Percentiles rank a stretch among this genome's conserved stretches.
phyloP scores from a whole-genome alignment of 2,329 filamentous ascomycete genomes.

The Hypoxylon sp. region DNA sequence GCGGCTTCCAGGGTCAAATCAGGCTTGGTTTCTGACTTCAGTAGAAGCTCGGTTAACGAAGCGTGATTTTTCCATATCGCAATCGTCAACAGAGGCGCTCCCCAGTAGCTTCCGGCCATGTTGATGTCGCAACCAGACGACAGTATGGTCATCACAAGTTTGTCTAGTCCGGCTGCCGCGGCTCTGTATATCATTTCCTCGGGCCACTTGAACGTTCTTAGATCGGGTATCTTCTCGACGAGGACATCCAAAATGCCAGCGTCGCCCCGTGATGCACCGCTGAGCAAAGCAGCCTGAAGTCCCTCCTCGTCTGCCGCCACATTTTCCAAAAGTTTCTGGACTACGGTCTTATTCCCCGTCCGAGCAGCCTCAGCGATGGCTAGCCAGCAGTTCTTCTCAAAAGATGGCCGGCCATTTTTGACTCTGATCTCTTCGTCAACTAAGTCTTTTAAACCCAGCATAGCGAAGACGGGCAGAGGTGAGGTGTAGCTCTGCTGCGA shows the following conservation, averaged over 20 bases:
- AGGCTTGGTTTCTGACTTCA: not conserved
- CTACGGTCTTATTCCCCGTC: not conserved
- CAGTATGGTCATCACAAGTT: not conserved
- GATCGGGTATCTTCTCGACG: conserved; percentile 5
- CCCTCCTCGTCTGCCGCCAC: conserved; percentile 1
- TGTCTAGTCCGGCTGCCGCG: conserved; percentile 10
- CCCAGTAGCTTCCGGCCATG: not conserved
- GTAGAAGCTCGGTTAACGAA: not conserved
- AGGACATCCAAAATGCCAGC: not conserved
- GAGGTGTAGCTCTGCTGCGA: conserved; percentile 6
- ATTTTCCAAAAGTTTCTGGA: not conserved
- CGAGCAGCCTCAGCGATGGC: conserved; percentile 21
- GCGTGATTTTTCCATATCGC: not conserved
- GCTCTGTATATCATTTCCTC: conserved; percentile 11
- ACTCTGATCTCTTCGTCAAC: conserved; percentile 3
- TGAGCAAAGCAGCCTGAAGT: conserved; percentile 9
- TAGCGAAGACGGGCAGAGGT: conserved; percentile 7
- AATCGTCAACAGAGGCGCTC: not conserved
- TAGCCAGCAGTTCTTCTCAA: conserved; percentile 5
- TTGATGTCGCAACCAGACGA: conserved; percentile 9
- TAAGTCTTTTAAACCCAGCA: conserved; percentile 16
- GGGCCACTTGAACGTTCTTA: conserved; percentile 11
- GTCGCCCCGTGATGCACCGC: conserved; percentile 8
- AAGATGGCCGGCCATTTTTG: too few relatives aligned
- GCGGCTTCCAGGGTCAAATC: not conserved